These are phyloP conservation scores for Calcarisporium arbuscula DNA, from an alignment of 2,329 filamentous ascomycete species.

Conservation along the genomic window DNA sequence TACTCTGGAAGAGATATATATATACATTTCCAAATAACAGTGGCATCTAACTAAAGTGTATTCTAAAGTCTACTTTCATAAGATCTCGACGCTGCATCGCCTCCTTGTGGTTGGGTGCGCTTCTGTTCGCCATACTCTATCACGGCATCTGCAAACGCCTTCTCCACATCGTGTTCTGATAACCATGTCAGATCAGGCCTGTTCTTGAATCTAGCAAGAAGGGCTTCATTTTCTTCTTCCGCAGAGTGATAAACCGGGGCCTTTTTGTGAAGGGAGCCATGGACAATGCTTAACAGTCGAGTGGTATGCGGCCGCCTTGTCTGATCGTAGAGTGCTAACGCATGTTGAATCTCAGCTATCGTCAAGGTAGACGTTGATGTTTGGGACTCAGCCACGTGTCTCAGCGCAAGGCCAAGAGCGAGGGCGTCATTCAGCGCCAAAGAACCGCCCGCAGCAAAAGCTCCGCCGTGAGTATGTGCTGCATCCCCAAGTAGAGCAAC, in stretches of 20 bases:
- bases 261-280: constrained; percentile 3
- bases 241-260: constrained; percentile 1
- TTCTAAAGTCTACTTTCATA: too few species aligned
- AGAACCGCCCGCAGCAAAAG: constrained; percentile 31
- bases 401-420: constrained; percentile 4
- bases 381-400: neutral
- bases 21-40: too few species aligned
- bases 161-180: constrained; percentile 12
- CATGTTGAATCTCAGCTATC: neutral
- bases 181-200: constrained; percentile 11
- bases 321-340: constrained; percentile 7
- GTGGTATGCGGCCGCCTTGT: constrained; percentile 10
- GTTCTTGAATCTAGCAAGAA: constrained; percentile 6
- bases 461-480: constrained; percentile 32
- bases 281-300: constrained; percentile 9
- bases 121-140: neutral
- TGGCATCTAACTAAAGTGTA: too few species aligned
- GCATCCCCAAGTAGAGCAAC: constrained; percentile 31
- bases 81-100: too few species aligned
- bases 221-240: constrained; percentile 6
- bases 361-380: neutral
- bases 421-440: constrained; percentile 30
- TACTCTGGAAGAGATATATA: too few species aligned
- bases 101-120: too few species aligned
- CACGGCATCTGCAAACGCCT: constrained; percentile 2